Conservation (phyloP, 2,329 filamentous ascomycete genomes). For the Alternaria dauci region DNA sequence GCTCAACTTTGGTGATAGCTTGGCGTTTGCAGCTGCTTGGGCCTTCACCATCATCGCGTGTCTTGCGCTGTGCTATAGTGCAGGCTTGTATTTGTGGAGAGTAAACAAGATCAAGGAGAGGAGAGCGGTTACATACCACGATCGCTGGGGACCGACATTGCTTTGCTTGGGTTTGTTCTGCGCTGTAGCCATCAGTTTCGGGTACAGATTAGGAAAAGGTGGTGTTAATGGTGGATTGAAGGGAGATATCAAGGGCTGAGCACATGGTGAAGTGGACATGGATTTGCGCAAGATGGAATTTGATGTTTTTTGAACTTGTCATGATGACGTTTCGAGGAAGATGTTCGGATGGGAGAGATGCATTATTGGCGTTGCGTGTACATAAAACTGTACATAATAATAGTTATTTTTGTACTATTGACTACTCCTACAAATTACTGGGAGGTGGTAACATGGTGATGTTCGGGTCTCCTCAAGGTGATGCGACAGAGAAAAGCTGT, state of each 20-base stretch:
- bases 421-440: not conserved
- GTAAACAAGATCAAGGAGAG: constrained; percentile 84
- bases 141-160: constrained; percentile 81
- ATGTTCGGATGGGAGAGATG: not conserved
- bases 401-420: constrained; percentile 1
- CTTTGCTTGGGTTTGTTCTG: constrained; percentile 77
- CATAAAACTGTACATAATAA: constrained; percentile 4
- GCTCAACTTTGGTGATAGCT: constrained; percentile 52
- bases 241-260: constrained; percentile 13
- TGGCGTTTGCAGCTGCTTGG: constrained; percentile 61
- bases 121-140: constrained; percentile 89
- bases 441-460: not conserved
- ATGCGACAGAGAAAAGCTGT: not conserved
- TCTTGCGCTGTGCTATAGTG: constrained; percentile 79
- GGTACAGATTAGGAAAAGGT: constrained; percentile 71
- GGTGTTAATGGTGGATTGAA: constrained; percentile 56
- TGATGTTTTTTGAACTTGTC: constrained; percentile 3
- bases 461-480: not conserved
- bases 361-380: constrained; percentile 3
- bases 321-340: not conserved
- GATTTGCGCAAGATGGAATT: not conserved
- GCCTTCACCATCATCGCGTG: constrained; percentile 85
- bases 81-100: constrained; percentile 86
- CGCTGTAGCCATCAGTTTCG: constrained; percentile 82
- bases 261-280: not conserved